Evolutionary conservation across 805 yeast genomes (phyloP).

Genomic region (Metschnikowia colocasiae): DNA sequence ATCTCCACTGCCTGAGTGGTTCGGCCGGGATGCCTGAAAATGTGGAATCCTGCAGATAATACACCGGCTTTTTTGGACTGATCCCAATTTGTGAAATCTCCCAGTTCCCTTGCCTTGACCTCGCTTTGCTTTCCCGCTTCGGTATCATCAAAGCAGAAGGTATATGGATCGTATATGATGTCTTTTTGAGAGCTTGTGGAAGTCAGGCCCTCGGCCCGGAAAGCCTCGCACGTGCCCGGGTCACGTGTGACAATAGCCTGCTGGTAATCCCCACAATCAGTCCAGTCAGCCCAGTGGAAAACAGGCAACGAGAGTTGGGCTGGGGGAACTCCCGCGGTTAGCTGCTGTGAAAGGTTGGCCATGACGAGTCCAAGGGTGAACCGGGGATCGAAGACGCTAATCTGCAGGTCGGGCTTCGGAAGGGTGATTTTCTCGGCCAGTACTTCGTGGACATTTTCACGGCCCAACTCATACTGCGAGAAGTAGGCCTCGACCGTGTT

Average conservation of each 20-base stretch:
- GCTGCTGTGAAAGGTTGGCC: slow-evolving; percentile 13
- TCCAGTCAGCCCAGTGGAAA: slow-evolving; percentile 23
- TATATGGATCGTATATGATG: neutral
- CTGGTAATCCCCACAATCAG: slow-evolving; percentile 11
- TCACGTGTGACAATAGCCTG: slow-evolving; percentile 2
- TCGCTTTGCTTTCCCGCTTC: slow-evolving; percentile 18
- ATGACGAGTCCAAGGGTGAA: slow-evolving; percentile 19
- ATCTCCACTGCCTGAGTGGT: slow-evolving; percentile 25
- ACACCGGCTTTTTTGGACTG: neutral
- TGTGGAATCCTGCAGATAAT: slow-evolving; percentile 27
- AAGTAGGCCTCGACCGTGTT: neutral
- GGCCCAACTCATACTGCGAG: neutral
- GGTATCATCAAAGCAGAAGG: slow-evolving; percentile 1
- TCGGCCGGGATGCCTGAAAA: slow-evolving; percentile 32
- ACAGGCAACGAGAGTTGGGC: slow-evolving; percentile 2
- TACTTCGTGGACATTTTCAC: neutral
- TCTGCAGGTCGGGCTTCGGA: slow-evolving; percentile 2
- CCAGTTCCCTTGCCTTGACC: slow-evolving; percentile 16
- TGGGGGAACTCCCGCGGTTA: slow-evolving; percentile 7
- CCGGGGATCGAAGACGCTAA: slow-evolving; percentile 20
- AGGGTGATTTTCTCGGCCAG: neutral
- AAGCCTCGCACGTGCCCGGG: slow-evolving; percentile 6
- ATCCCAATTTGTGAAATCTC: slow-evolving; percentile 10
- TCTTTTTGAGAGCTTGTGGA: neutral
- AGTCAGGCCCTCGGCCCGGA: slow-evolving; percentile 1